Evolutionary conservation across 352 stramenopile genomes (phyloP), one percentile per base, ranked within the genome.

Genomic region (Saprolegnia diclina): DNA sequence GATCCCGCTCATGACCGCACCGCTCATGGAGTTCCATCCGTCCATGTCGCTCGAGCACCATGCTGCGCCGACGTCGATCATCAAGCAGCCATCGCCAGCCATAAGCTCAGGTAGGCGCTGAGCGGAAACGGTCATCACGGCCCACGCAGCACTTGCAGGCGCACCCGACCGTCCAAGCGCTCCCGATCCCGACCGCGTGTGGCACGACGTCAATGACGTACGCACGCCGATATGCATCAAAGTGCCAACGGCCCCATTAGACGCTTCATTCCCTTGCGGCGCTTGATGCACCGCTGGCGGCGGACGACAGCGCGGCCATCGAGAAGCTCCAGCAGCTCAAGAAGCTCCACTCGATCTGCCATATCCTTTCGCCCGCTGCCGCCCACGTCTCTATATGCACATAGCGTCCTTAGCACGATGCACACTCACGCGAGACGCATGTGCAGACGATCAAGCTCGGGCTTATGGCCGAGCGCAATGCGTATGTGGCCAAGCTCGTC

Each of bases 31-130:
- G 61, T 90, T 88, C 65, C 82, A 90, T 66, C 74, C 76, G 32
- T 87, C 80, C 67, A 90, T 90, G 80, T 87, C 82, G 40, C 68
- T 90, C 29, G 80, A 87, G 40, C 72, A 83, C 55, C 74, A 74
- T 1, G 56, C 64, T 26, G 75, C 44, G 18, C 18, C 76, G 6
- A 5, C 74, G 2, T 14, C 5, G 16, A 22, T 26, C 29, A 11
- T 42, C 0, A 11, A 1, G 32, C 13, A 10, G 14, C 26, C 21
- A 50, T 10, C 45, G 40, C 32, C 21, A 45, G 14, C 7, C 7
- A 14, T 14, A 16, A 45, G 38, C 7, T 45, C 38, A 14, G 7
- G 14, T 14, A 45, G 7, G 38, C 14, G 38, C 7, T 14, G 38
- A 16, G 38, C 38, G 38, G 38, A 7, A 45, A 45, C 38, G 38